Evolutionary conservation across 2,329 filamentous ascomycete genomes (phyloP), one percentile per base, ranked within the genome.

Genomic region (Beauveria varroae): DNA sequence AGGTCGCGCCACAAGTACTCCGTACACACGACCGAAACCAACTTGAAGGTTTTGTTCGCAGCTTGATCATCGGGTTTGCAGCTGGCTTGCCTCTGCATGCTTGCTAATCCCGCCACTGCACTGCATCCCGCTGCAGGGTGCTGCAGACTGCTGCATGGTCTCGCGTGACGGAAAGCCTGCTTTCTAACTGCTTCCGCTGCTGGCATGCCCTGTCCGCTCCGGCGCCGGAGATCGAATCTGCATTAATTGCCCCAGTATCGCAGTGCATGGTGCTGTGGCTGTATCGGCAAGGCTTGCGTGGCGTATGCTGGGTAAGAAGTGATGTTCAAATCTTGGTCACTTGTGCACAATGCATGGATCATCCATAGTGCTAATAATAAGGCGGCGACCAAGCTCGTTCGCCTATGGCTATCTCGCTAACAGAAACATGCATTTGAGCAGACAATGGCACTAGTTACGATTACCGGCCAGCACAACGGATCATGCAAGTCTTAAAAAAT

Each of bases 61-160:
- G 57, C 49, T 52, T 47, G 46, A 52, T 60, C 57, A 60, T 60
- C 57, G 40, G 41, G 18, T 46, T 46, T 60, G 57, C 57, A 46
- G 40, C 26, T 20, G 24, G 24, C 10, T 44, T 34, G 44, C 43
- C n/a, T 28, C 14, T 47, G 54, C 43, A 57, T 52, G 40, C 47
- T 30, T 30, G 37, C 47, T 26, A 51, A 59, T 44, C 47, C 28
- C 22, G 57, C 47, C 40, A 24, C 55, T 26, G 57, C 57, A 55
- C 43, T 47, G 44, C 44, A 47, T 10, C 4, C 10, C 10, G 10
- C 43, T 47, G 44, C 44, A 24, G 12, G 34, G 9, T 12, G 9
- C 20, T 30, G 52, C 22, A 40, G 41, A 2, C 14, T 44, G 24
- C 6, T 46, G 56, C 34, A 34, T 24, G 40, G 44, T 44, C 14